Conservation (phyloP, 2,329 filamentous ascomycete genomes). For the Curvularia spicifera region DNA sequence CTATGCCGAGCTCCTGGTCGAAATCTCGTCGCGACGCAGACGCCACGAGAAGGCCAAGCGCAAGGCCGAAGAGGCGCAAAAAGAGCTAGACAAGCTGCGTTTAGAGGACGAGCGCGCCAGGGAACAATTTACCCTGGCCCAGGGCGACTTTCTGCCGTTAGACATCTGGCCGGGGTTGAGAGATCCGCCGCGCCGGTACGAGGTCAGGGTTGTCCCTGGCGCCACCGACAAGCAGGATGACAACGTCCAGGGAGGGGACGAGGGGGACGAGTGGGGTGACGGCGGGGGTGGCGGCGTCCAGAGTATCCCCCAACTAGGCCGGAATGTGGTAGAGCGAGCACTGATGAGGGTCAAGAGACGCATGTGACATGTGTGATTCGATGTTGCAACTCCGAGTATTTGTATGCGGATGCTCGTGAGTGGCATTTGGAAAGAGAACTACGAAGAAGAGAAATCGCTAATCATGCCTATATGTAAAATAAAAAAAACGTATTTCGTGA, state of each 20-base stretch:
- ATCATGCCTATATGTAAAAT: neutral
- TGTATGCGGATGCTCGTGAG: neutral
- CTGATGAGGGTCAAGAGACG: conserved; percentile 46
- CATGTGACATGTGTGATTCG: conserved; percentile 29
- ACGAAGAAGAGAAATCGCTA: neutral
- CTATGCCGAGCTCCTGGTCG: conserved; percentile 83
- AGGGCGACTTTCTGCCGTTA: conserved; percentile 84
- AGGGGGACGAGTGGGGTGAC: conserved; percentile 20
- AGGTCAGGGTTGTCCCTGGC: conserved; percentile 35
- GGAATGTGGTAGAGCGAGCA: conserved; percentile 46
- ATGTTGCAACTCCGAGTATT: neutral
- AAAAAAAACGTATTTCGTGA: neutral
- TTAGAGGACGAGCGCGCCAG: conserved; percentile 74
- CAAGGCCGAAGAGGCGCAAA: conserved; percentile 78
- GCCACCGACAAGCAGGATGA: conserved; percentile 26
- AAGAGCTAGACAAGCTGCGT: conserved; percentile 76
- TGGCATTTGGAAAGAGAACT: no score
- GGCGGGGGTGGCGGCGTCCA: conserved; percentile 22
- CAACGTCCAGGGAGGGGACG: conserved; percentile 5
- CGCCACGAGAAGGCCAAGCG: conserved; percentile 76
- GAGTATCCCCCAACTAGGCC: conserved; percentile 45
- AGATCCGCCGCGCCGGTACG: conserved; percentile 45
- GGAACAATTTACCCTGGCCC: conserved; percentile 78
- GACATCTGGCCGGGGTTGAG: conserved; percentile 78
- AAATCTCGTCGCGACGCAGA: conserved; percentile 75